phyloP scores from a whole-genome alignment of 2,329 filamentous ascomycete genomes.

The Ophiocordyceps camponoti-floridani region DNA sequence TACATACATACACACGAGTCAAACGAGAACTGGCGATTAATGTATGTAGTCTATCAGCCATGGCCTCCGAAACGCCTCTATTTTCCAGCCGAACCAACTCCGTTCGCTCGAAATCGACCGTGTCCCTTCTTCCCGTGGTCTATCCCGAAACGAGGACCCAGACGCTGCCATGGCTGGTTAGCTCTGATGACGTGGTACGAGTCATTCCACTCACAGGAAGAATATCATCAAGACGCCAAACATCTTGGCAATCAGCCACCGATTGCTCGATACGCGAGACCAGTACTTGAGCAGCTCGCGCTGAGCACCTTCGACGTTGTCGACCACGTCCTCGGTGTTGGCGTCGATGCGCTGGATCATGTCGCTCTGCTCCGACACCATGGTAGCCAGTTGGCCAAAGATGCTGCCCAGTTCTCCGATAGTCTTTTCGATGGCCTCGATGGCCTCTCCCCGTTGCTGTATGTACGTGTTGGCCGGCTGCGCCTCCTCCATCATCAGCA shows the following conservation, averaged over 20 bases:
- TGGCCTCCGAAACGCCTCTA: neutral
- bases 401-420: constrained; percentile 82
- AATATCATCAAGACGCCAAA: constrained; percentile 82
- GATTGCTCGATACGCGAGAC: constrained; percentile 81
- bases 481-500: constrained; percentile 84
- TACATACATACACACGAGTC: no score
- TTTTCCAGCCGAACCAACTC: neutral
- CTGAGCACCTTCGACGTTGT: constrained; percentile 95
- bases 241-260: constrained; percentile 82
- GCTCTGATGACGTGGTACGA: neutral
- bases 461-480: constrained; percentile 78
- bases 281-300: constrained; percentile 94
- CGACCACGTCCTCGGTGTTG: constrained; percentile 93
- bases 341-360: constrained; percentile 96
- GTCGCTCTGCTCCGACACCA: constrained; percentile 95
- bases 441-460: constrained; percentile 82
- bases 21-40: neutral
- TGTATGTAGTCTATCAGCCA: neutral
- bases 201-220: constrained; percentile 37
- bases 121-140: neutral
- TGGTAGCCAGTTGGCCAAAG: constrained; percentile 84
- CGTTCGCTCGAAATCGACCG: neutral
- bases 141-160: constrained; percentile 20
- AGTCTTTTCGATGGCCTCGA: constrained; percentile 90
- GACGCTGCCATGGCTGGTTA: constrained; percentile 11